A percentile compares a stretch with the other conserved stretches of the same genome.
These are phyloP conservation scores for Fulvia fulva DNA, from an alignment of 2,329 filamentous ascomycete species.

Conservation along the genomic window DNA sequence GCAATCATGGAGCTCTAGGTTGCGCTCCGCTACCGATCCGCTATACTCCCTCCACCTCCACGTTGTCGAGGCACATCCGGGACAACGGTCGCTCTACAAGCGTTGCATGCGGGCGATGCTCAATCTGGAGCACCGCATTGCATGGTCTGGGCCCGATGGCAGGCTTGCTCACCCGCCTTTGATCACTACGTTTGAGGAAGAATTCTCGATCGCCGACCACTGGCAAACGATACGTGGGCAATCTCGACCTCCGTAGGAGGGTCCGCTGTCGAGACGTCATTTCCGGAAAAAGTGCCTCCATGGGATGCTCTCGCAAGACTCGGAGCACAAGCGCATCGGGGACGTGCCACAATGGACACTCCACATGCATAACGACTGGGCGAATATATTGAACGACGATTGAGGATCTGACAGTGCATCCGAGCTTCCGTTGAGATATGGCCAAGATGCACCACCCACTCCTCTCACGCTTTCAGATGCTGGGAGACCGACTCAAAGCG, in stretches of 20 bases:
- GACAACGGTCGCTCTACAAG: neutral
- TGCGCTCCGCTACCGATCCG: neutral
- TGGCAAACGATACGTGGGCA: no score
- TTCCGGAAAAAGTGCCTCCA: neutral
- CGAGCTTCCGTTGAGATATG: neutral
- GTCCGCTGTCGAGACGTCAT: neutral
- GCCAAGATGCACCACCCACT: neutral
- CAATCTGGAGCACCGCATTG: neutral
- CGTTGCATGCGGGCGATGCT: neutral
- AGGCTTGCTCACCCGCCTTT: no score
- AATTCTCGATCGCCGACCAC: no score
- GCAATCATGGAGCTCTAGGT: neutral
- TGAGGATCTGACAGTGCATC: neutral
- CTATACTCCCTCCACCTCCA: neutral
- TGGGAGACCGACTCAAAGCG: neutral
- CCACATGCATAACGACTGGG: neutral
- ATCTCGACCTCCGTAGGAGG: no score
- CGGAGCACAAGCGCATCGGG: constrained; percentile 4
- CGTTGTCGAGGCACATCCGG: neutral
- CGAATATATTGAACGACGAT: neutral
- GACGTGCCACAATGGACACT: constrained; percentile 1
- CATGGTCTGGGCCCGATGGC: no score
- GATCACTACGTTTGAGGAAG: no score
- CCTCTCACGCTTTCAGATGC: neutral
- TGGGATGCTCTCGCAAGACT: neutral